A percentile compares a stretch with the other conserved stretches of the same genome.
These are phyloP conservation scores for Picochlorum sp. DNA, from an alignment of 139 green algal genomes.

Conservation along the genomic window DNA sequence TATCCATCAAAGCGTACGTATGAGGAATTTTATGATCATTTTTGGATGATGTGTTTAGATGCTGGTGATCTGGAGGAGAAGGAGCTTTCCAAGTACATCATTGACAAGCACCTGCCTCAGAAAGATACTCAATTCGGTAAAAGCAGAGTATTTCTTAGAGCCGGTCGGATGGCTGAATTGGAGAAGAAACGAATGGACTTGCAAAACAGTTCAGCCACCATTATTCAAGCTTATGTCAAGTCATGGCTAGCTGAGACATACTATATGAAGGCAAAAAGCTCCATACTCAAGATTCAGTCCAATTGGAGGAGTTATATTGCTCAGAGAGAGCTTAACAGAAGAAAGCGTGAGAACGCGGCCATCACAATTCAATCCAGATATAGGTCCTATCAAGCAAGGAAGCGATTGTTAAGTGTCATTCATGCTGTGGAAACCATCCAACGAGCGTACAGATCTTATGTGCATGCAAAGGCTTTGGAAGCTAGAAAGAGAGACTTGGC, in stretches of 20 bases:
- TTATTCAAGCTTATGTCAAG: conserved; percentile 60
- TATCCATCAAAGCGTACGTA: conserved; percentile 84
- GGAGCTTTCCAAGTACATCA: conserved; percentile 2
- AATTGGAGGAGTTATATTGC: conserved; percentile 41
- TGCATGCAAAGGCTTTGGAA: not conserved
- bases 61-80: conserved; percentile 46
- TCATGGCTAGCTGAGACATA: conserved; percentile 47
- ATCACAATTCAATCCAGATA: conserved; percentile 39
- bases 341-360: conserved; percentile 41
- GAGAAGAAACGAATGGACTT: conserved; percentile 83
- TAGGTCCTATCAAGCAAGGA: conserved; percentile 13
- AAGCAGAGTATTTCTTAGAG: conserved; percentile 62
- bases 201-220: conserved; percentile 66
- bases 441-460: conserved; percentile 20
- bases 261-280: conserved; percentile 15
- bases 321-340: conserved; percentile 21
- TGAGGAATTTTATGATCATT: conserved; percentile 91
- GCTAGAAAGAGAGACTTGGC: conserved; percentile 25
- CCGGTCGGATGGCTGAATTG: conserved; percentile 86
- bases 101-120: conserved; percentile 17
- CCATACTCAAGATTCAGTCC: conserved; percentile 44
- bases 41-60: conserved; percentile 73
- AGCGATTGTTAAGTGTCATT: conserved; percentile 3
- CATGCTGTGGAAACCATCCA: conserved; percentile 27
- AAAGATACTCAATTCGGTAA: conserved; percentile 71